Base-by-base conservation (phyloP, 306 rosid species). In the Comarum palustre region DNA sequence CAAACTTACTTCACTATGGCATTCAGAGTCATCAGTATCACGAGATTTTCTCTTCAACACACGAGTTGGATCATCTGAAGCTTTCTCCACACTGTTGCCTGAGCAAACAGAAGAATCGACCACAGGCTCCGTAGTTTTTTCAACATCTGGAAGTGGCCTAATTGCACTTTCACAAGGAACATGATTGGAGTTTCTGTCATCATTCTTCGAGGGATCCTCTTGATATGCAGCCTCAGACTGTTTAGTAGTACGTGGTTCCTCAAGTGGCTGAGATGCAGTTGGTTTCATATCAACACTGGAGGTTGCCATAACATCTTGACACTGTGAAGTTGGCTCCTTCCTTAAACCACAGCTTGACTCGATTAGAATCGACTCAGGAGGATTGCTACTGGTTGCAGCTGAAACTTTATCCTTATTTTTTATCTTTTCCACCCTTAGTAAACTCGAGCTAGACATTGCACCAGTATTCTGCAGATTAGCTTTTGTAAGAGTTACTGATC, bases 31-130 rank as follows among this genome's bases (percentile, higher is more conserved):
- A 62, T 91, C 96, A 9, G 80, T 77, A 62, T 91, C 92, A 27
- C 47, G 87, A 77, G 73, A 70, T 82, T 87, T 92, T 79, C 84
- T 80, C 89, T 87, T 92, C 83, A 76, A 52, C 64, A 22, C 71
- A 55, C 68, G 69, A 16, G 80, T 51, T 34, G 75, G 82, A 25
- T 82, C 77, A 68, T 81, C 86, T 2, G 88, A 86, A 79, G 74
- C 51, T 82, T 88, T 82, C 72, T 81, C 87, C 36, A 84, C 75
- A 1, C 91, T 87, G 77, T 86, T 87, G 63, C 84, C 95, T 42
- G 98, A 92, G 84, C 98, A 88, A 81, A 87, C 87, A 51, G 98
- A 90, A 65, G 95, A 83, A 52, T 87, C 90, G 38, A 87, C 86
- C 11, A 69, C 84, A 39, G 87, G 83, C 80, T 89, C 90, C 31